A percentile compares a stretch with the other conserved stretches of the same genome.
phyloP scores from a whole-genome alignment of 257 asterid genomes.

The Solanum megistacrolobum region DNA sequence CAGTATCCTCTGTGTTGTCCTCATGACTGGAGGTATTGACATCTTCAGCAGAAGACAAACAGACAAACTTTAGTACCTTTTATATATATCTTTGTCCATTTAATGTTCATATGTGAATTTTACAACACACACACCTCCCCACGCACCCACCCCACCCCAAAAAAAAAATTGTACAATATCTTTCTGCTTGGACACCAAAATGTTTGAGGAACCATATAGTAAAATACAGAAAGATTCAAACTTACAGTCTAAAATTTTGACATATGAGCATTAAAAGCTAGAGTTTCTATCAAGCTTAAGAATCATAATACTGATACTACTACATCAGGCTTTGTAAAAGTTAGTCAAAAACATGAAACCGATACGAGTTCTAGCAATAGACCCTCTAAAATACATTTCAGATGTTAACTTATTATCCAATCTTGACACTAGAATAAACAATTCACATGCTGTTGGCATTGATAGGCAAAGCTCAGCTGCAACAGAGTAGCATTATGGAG shows the following conservation, averaged over 20 bases:
- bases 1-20: conserved; percentile 48
- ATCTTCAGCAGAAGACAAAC: conserved; percentile 27
- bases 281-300: neutral
- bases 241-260: neutral
- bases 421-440: neutral
- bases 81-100: neutral
- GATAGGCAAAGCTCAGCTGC: neutral
- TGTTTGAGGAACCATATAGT: neutral
- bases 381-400: neutral
- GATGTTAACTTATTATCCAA: neutral
- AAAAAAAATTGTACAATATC: neutral
- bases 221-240: neutral
- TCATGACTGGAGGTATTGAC: conserved; percentile 39
- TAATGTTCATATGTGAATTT: neutral
- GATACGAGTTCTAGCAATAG: neutral
- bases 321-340: neutral
- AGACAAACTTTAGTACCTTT: neutral
- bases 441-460: neutral
- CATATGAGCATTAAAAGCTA: neutral
- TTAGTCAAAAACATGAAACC: neutral
- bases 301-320: neutral
- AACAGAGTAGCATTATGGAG: neutral
- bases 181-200: neutral
- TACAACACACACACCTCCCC: neutral
- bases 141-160: neutral